Percentiles rank a stretch among this genome's conserved stretches.
Conservation (phyloP, 73 alveolate genomes). For the Paramecium biaurelia region DNA sequence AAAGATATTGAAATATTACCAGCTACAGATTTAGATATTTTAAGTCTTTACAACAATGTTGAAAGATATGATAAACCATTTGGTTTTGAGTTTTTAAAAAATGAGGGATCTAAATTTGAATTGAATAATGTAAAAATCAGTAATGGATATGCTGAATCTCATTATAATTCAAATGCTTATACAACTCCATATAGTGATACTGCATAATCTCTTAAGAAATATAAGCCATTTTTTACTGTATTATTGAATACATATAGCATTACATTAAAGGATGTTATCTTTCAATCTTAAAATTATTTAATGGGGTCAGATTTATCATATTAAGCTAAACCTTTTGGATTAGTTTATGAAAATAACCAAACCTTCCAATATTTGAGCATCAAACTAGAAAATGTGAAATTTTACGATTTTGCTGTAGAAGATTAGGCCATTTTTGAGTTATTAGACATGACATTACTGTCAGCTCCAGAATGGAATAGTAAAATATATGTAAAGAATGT, state of each 20-base stretch:
- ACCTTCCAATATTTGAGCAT: neutral
- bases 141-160: neutral
- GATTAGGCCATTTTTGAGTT: neutral
- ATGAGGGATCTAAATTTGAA: neutral
- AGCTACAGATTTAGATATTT: neutral
- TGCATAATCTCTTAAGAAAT: conserved; percentile 2
- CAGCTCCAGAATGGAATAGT: conserved; percentile 36
- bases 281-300: neutral
- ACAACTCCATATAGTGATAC: conserved; percentile 5
- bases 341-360: neutral
- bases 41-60: neutral
- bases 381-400: neutral
- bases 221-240: neutral
- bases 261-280: neutral
- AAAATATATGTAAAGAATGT: neutral
- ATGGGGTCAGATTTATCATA: neutral
- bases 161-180: neutral
- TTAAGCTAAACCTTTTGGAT: neutral
- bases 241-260: conserved; percentile 1
- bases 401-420: neutral
- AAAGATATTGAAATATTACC: neutral
- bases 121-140: neutral
- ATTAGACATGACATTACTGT: neutral
- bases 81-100: neutral
- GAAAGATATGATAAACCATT: neutral